These are phyloP conservation scores for Colletotrichum endophyticum DNA, from an alignment of 2,329 filamentous ascomycete genomes.

Conservation along the genomic window DNA sequence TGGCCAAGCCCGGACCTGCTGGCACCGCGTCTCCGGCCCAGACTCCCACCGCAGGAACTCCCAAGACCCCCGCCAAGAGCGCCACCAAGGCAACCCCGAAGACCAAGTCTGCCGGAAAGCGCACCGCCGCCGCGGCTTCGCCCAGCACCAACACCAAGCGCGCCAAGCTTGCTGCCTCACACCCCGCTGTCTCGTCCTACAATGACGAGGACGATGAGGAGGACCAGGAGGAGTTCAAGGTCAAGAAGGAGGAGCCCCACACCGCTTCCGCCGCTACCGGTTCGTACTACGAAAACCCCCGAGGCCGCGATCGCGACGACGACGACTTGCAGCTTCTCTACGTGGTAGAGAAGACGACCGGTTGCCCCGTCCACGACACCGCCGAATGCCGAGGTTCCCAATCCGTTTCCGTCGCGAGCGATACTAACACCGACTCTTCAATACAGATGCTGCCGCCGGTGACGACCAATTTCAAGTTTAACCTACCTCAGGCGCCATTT, in stretches of 20 bases:
- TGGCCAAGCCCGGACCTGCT: constrained; percentile 17
- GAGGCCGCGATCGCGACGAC: constrained; percentile 13
- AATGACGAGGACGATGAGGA: constrained; percentile 2
- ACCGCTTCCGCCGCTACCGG: background rate
- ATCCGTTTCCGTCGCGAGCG: constrained; percentile 10
- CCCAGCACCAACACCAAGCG: constrained; percentile 14
- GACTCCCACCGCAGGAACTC: constrained; percentile 1
- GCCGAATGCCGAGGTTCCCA: background rate
- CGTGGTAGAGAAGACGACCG: constrained; percentile 10
- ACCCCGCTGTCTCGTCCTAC: constrained; percentile 9
- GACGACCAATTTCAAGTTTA: background rate
- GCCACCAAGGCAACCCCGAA: constrained; percentile 27
- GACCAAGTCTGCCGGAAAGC: constrained; percentile 19
- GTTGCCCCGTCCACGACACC: constrained; percentile 10
- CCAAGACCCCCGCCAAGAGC: constrained; percentile 24
- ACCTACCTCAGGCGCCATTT: background rate
- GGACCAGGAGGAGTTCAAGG: constrained; percentile 1
- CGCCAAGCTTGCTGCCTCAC: constrained; percentile 6
- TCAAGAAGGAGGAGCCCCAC: constrained; percentile 4
- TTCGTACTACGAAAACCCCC: constrained; percentile 10
- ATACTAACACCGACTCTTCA: constrained; percentile 15
- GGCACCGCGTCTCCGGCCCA: constrained; percentile 8
- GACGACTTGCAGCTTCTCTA: constrained; percentile 21
- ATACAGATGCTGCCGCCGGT: constrained; percentile 2
- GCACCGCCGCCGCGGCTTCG: background rate